These are phyloP conservation scores for Nicotiana obtusifolia DNA, from an alignment of 257 asterid genomes.

Conservation along the genomic window DNA sequence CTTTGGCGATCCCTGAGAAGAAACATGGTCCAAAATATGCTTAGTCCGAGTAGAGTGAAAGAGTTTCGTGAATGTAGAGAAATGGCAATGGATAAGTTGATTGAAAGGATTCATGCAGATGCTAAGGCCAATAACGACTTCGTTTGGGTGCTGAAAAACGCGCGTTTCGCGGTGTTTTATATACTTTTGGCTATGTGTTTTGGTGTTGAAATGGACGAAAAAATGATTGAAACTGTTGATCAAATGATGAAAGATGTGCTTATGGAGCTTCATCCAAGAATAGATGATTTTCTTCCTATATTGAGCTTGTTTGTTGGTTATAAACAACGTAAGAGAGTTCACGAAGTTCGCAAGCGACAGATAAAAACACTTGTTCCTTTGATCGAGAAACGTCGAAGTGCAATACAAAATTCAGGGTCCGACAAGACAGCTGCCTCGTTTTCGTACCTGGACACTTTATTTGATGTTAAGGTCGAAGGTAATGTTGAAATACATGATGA, in stretches of 20 bases:
- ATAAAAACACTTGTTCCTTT: conserved; percentile 60
- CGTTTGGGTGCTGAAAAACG: conserved; percentile 70
- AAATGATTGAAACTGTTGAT: conserved; percentile 54
- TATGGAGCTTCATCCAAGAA: conserved; percentile 67
- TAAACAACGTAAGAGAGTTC: conserved; percentile 55
- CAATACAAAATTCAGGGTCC: conserved; percentile 41
- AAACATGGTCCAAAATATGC: conserved; percentile 89
- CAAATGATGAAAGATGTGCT: conserved; percentile 62
- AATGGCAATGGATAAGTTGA: conserved; percentile 57
- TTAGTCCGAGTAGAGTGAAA: conserved; percentile 46
- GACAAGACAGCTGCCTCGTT: conserved; percentile 51
- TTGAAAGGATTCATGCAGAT: conserved; percentile 43
- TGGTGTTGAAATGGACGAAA: conserved; percentile 74
- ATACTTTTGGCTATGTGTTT: conserved; percentile 71
- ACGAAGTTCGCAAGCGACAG: conserved; percentile 55
- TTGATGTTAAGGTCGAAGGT: conserved; percentile 67
- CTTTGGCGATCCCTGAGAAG: conserved; percentile 83
- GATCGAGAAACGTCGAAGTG: conserved; percentile 53
- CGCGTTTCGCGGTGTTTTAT: conserved; percentile 65
- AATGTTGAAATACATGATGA: neutral
- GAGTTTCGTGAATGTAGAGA: conserved; percentile 57
- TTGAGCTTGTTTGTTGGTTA: conserved; percentile 59
- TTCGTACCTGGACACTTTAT: conserved; percentile 72
- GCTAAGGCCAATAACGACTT: conserved; percentile 49
- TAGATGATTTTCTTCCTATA: conserved; percentile 76